Base-by-base conservation (phyloP, 1,139 yeast genomes). In the Citeromyces hawaiiensis region DNA sequence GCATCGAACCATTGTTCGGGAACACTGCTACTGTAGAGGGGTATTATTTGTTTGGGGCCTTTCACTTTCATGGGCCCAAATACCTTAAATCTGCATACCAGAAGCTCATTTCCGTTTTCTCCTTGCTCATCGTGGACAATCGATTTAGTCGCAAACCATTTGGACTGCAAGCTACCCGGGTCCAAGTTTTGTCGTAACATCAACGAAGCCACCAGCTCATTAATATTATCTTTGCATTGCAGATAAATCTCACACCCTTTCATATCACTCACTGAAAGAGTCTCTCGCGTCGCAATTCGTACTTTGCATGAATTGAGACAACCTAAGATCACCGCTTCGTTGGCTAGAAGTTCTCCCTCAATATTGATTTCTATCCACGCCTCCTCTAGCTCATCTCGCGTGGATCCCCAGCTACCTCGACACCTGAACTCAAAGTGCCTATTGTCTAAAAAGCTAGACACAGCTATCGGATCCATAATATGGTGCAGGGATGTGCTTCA, bases 1-100 rank as follows among this genome's bases (percentile, higher is more conserved):
- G 85, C 77, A 39, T 68, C 71, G 50, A 79, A 80, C 95, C 95
- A 85, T 2, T 76, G 76, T 47, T 76, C 81, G 18, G 61, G 60
- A 1, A 59, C 45, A 35, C 57, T 52, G 27, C 55, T 39, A 23
- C 40, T 14, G 9, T 40, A 31, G 8, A 36, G 13, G 4, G 51
- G 51, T 44, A 61, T 68, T 2, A 64, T 45, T 0, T 80, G 75
- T 45, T 63, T 65, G 45, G 62, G 66, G 38, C 59, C 3, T 48
- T 64, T 64, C 9, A 70, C 45, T 2, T 74, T 77, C 10, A 74
- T 51, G 2, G 83, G 82, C 0, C 83, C 86, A 54, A 60, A 79
- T 1, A 79, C 66, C 52, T 73, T 76, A 49, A 79, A 75, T 35
- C 82, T 65, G 43, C 86, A 78, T 23, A 78, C 82, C 41, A 78